Conservation (phyloP, 1,284 basidiomycete species). For the Sphaerobolus stellatus region DNA sequence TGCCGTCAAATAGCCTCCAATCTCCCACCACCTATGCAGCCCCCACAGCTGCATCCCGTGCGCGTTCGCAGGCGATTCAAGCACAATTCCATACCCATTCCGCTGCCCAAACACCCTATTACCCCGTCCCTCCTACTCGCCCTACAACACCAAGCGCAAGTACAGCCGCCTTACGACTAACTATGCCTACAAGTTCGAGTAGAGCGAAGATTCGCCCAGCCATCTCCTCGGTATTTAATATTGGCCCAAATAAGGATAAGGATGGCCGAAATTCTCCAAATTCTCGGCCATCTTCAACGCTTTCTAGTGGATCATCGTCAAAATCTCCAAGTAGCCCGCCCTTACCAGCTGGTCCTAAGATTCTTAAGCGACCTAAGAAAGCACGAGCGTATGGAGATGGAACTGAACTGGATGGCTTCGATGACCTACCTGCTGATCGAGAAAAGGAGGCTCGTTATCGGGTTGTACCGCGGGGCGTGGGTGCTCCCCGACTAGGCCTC, state of each 20-base stretch:
- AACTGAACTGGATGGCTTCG: constrained; percentile 87
- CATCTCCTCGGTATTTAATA: constrained; percentile 68
- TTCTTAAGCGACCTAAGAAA: constrained; percentile 74
- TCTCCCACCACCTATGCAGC: constrained; percentile 62
- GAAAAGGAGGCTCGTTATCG: constrained; percentile 74
- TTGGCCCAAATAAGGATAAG: constrained; percentile 8
- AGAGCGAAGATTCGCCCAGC: constrained; percentile 71
- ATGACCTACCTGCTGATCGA: constrained; percentile 84
- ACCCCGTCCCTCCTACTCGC: constrained; percentile 68
- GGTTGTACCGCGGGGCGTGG: constrained; percentile 64
- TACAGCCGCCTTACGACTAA: constrained; percentile 70
- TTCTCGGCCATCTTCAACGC: constrained; percentile 48
- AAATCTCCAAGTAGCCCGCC: constrained; percentile 30
- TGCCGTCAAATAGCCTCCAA: constrained; percentile 35
- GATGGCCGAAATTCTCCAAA: constrained; percentile 54
- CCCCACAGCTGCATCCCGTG: constrained; percentile 74
- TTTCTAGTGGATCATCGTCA: constrained; percentile 40
- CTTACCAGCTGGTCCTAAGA: constrained; percentile 54
- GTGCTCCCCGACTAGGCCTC: constrained; percentile 18
- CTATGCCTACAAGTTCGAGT: constrained; percentile 76
- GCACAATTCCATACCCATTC: constrained; percentile 53
- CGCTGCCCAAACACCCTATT: constrained; percentile 45
- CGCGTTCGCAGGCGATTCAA: constrained; percentile 56
- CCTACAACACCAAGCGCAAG: constrained; percentile 77
- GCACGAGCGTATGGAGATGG: constrained; percentile 83